A percentile compares a stretch with the other conserved stretches of the same genome.
Evolutionary conservation across 1,139 yeast species (phyloP).

Genomic region (Meyerozyma guilliermondii): DNA sequence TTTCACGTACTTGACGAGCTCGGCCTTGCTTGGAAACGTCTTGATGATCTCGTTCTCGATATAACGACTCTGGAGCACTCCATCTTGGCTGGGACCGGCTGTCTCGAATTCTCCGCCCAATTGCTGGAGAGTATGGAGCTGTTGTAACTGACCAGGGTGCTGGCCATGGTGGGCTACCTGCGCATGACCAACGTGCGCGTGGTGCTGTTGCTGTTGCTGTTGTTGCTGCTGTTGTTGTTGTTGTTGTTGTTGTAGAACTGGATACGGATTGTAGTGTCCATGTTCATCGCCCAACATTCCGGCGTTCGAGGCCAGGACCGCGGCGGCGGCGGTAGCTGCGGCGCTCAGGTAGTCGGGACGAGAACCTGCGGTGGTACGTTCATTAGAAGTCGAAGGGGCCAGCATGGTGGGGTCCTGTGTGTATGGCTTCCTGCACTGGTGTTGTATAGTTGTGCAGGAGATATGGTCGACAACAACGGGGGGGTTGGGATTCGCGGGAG

Average conservation of each 20-base stretch:
- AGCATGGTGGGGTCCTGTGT: constrained; percentile 13
- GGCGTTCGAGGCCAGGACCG: constrained; percentile 14
- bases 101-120: not conserved
- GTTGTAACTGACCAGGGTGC: constrained; percentile 9
- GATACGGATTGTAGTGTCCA: constrained; percentile 20
- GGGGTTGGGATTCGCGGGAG: not conserved
- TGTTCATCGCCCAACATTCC: constrained; percentile 18
- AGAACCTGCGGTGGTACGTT: constrained; percentile 21
- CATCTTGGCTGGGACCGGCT: not conserved
- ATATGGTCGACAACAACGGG: not conserved
- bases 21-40: constrained; percentile 38
- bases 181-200: constrained; percentile 7
- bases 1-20: constrained; percentile 41
- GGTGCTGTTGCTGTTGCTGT: constrained; percentile 9
- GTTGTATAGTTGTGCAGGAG: constrained; percentile 2
- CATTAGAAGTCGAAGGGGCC: constrained; percentile 32
- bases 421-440: constrained; percentile 4
- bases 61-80: constrained; percentile 14
- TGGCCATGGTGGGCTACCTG: constrained; percentile 9
- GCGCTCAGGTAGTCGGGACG: constrained; percentile 12
- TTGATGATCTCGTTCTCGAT: constrained; percentile 44
- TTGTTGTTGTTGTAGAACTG: constrained; percentile 24
- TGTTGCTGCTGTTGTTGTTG: constrained; percentile 19
- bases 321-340: constrained; percentile 18
- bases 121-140: constrained; percentile 5